A percentile compares a stretch with the other conserved stretches of the same genome.
These are phyloP conservation scores for Monilinia fructicola DNA, from an alignment of 2,329 filamentous ascomycete genomes.

Conservation along the genomic window DNA sequence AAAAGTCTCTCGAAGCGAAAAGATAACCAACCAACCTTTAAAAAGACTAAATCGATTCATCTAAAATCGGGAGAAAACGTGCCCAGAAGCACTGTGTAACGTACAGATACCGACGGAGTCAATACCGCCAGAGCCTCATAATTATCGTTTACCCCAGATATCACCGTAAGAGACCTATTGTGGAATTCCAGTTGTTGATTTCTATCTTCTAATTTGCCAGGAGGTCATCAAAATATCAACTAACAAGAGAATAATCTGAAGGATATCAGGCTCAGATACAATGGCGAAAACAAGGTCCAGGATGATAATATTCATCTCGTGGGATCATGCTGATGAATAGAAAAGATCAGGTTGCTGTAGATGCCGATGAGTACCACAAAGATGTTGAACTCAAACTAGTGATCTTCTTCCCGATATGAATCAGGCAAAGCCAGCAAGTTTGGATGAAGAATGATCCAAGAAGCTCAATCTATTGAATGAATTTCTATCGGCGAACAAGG, in stretches of 20 bases:
- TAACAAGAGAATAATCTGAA: neutral
- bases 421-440: too few species aligned
- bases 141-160: neutral
- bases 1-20: neutral
- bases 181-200: neutral
- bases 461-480: too few species aligned
- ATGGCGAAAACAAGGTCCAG: neutral
- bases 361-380: too few species aligned
- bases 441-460: too few species aligned
- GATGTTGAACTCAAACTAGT: too few species aligned
- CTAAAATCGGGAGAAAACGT: neutral
- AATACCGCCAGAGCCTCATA: neutral
- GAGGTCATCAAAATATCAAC: neutral
- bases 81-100: neutral
- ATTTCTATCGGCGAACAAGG: too few species aligned
- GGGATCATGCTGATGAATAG: neutral
- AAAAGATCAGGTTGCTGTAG: neutral
- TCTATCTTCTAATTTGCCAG: neutral
- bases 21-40: neutral
- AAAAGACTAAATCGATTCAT: too few species aligned
- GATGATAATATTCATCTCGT: neutral
- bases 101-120: neutral
- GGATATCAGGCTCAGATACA: neutral
- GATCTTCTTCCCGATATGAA: too few species aligned
- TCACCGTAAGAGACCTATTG: neutral